A percentile compares a stretch with the other conserved stretches of the same genome.
phyloP scores from a whole-genome alignment of 495 filamentous ascomycete genomes.

The Penicillium chermesinum region DNA sequence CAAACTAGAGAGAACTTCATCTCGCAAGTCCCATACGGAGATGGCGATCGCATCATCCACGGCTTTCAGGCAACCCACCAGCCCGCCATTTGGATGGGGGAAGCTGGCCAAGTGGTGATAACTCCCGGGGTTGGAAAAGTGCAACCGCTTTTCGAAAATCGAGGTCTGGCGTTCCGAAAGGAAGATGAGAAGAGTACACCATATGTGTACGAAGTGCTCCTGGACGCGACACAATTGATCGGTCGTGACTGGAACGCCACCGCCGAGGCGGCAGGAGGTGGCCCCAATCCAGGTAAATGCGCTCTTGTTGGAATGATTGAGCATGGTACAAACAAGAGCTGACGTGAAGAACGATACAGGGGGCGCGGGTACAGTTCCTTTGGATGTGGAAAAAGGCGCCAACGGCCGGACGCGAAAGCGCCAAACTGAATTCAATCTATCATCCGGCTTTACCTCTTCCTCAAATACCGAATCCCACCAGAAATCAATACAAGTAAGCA shows the following conservation, averaged over 20 bases:
- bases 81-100: constrained; percentile 29
- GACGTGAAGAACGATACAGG: not conserved
- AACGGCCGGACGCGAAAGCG: constrained; percentile 21
- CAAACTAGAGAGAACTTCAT: constrained; percentile 29
- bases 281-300: constrained; percentile 14
- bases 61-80: constrained; percentile 28
- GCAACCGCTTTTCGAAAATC: constrained; percentile 21
- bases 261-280: constrained; percentile 19
- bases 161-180: constrained; percentile 21
- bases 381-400: constrained; percentile 19
- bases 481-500: constrained; percentile 14
- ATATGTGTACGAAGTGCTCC: constrained; percentile 23
- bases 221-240: constrained; percentile 18
- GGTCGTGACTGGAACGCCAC: constrained; percentile 24
- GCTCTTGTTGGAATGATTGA: no score
- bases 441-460: not conserved
- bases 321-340: not conserved
- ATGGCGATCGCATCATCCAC: constrained; percentile 21
- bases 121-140: constrained; percentile 21
- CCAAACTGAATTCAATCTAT: not conserved
- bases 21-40: constrained; percentile 22
- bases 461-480: not conserved
- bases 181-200: constrained; percentile 19
- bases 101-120: constrained; percentile 21
- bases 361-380: constrained; percentile 18